Evolutionary conservation across 345 rosid species (phyloP), one percentile per base, ranked within the genome.

Genomic region (Gossypium thurberi): DNA sequence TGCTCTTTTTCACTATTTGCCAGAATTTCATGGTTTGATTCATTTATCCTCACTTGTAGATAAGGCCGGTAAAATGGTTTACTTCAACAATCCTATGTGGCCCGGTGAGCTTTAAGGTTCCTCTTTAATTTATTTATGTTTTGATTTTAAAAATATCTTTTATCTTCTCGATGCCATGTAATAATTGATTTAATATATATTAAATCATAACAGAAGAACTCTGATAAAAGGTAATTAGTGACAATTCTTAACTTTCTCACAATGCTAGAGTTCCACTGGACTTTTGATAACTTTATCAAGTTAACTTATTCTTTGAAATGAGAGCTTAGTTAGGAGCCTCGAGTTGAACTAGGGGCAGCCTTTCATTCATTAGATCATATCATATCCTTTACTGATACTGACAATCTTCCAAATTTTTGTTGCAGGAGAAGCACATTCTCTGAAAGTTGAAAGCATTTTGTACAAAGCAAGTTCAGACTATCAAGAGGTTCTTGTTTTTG

Each of bases 11-110:
- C 26, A 50, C 25, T 25, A 73, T 61, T 73, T 37, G 1, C 52
- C 26, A 28, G 37, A 47, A 60, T 26, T 28, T 6, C 15, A 26
- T 0, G 5, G 59, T 42, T 58, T 28, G n/a, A 51, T 25, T 14
- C 10, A 2, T 33, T 47, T 61, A 28, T 57, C 25, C 40, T 6
- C 10, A 51, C 61, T 73, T 78, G 62, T 84, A 85, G 96, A 85
- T 69, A 81, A 81, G 70, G 79, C 76, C 74, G 75, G 83, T 82
- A 91, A 86, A 77, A 73, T 43, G 56, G 79, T 90, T 43, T 95
- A 88, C 84, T 95, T 89, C 85, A 88, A 95, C 84, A 95, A 95
- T 65, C 98, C 99, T 68, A 93, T 95, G 96, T 93, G 99, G 98
- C 94, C 98, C 12, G 99, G 98, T 95, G 78, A 64, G 80, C 20